Evolutionary conservation across 1,284 basidiomycete species (phyloP).

Genomic region (Malassezia sp.): DNA sequence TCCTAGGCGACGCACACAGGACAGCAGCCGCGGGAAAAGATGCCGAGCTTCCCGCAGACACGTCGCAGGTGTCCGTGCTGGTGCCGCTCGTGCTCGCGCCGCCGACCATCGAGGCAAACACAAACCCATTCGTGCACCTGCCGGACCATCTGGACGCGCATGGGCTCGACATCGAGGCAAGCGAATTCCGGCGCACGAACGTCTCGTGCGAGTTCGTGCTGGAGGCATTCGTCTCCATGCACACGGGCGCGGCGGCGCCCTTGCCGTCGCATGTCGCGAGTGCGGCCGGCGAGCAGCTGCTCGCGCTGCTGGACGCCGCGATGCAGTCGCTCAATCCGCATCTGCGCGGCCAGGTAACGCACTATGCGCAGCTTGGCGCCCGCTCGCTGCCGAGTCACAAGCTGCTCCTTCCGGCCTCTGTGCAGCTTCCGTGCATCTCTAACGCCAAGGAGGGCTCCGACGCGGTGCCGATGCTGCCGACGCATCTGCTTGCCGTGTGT

Average conservation of each 20-base stretch:
- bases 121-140: slow-evolving; percentile 14
- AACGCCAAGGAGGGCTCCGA: not conserved
- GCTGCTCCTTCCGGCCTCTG: not conserved
- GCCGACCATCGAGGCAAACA: slow-evolving; percentile 4
- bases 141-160: slow-evolving; percentile 5
- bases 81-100: slow-evolving; percentile 5
- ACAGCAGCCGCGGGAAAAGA: no score
- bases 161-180: slow-evolving; percentile 11
- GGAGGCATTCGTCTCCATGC: slow-evolving; percentile 10
- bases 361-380: not conserved
- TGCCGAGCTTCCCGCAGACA: no score
- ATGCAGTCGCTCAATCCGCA: not conserved
- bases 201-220: slow-evolving; percentile 14
- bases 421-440: slow-evolving; percentile 4
- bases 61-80: no score
- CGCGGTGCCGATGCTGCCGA: slow-evolving; percentile 3
- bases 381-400: no score
- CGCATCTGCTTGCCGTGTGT: slow-evolving; percentile 12
- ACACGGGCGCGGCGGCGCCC: not conserved
- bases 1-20: no score
- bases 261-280: not conserved
- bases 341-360: slow-evolving; percentile 3
- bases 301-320: slow-evolving; percentile 2
- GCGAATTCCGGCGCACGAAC: slow-evolving; percentile 7
- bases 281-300: slow-evolving; percentile 5